Percentiles rank a stretch among this genome's conserved stretches.
phyloP scores from a whole-genome alignment of 768 basidiomycete species.

The Lactarius evosmus region DNA sequence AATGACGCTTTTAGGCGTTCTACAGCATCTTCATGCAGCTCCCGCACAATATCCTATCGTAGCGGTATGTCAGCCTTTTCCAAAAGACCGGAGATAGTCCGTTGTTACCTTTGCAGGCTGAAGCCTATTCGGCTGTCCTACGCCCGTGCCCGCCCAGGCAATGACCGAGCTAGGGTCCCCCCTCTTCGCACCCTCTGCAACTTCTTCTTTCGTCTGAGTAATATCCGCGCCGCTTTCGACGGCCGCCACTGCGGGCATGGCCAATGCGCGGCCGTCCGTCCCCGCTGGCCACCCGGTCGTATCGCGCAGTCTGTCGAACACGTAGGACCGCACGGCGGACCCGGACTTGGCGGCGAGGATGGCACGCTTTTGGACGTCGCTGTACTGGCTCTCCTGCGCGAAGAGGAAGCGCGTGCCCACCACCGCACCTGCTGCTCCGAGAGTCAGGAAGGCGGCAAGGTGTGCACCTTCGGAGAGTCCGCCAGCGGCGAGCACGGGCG shows the following conservation, averaged over 20 bases:
- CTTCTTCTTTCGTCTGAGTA: slow-evolving; percentile 16
- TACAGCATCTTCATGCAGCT: slow-evolving; percentile 30
- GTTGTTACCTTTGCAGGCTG: slow-evolving; percentile 32
- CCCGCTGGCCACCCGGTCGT: slow-evolving; percentile 37
- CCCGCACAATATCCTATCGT: slow-evolving; percentile 31
- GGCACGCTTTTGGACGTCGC: slow-evolving; percentile 35
- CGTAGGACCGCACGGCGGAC: slow-evolving; percentile 34
- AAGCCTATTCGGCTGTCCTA: slow-evolving; percentile 33
- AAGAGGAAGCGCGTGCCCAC: slow-evolving; percentile 75
- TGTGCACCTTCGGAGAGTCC: slow-evolving; percentile 65
- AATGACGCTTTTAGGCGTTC: slow-evolving; percentile 28
- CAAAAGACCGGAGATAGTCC: slow-evolving; percentile 3
- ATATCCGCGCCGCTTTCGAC: slow-evolving; percentile 21
- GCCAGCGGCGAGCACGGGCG: slow-evolving; percentile 69
- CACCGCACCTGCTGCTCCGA: slow-evolving; percentile 67
- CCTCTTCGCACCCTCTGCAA: slow-evolving; percentile 30
- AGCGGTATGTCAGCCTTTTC: slow-evolving; percentile 7
- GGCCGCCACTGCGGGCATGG: slow-evolving; percentile 35
- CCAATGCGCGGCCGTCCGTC: slow-evolving; percentile 43
- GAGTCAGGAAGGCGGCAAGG: slow-evolving; percentile 57
- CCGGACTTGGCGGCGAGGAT: slow-evolving; percentile 32
- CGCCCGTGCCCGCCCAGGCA: slow-evolving; percentile 39
- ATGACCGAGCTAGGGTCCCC: slow-evolving; percentile 32
- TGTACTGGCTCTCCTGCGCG: slow-evolving; percentile 54
- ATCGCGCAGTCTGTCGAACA: slow-evolving; percentile 36